Percentiles rank a stretch among this genome's conserved stretches.
phyloP scores from a whole-genome alignment of 345 rosid genomes.

The Excoecaria cochinchinensis region DNA sequence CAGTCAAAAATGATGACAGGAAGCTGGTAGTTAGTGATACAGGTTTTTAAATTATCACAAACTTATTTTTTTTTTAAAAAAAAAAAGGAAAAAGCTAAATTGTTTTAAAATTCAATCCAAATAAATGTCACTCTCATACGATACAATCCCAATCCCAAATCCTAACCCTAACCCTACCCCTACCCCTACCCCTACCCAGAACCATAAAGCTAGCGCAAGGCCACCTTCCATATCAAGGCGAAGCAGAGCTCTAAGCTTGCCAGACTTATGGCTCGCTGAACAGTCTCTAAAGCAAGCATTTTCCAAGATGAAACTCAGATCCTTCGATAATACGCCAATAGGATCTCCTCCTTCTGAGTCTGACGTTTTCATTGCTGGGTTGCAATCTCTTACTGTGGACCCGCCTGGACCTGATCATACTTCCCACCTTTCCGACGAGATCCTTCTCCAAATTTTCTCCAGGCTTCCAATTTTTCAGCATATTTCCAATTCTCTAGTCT shows the following conservation, averaged over 20 bases:
- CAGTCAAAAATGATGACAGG: not conserved
- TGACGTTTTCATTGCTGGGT: slow-evolving; percentile 8
- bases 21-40: not conserved
- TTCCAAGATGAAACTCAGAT: slow-evolving; percentile 29
- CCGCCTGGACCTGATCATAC: slow-evolving; percentile 28
- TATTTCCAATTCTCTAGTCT: slow-evolving; percentile 57
- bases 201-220: not conserved
- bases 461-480: slow-evolving; percentile 57
- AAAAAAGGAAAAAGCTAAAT: not conserved
- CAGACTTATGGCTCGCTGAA: slow-evolving; percentile 20
- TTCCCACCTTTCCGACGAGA: slow-evolving; percentile 59
- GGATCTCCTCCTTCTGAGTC: slow-evolving; percentile 25
- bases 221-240: slow-evolving; percentile 6
- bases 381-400: slow-evolving; percentile 7
- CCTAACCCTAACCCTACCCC: not conserved
- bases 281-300: slow-evolving; percentile 25
- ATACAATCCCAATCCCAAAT: slow-evolving; percentile 7
- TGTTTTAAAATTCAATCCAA: not conserved
- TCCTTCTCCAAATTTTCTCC: slow-evolving; percentile 62
- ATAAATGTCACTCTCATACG: slow-evolving; percentile 28
- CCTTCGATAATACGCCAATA: slow-evolving; percentile 20
- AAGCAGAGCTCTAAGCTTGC: slow-evolving; percentile 21
- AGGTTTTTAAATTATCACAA: not conserved
- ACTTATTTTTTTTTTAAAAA: too few species aligned
- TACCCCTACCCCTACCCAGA: not conserved